A percentile compares a stretch with the other conserved stretches of the same genome.
These are phyloP conservation scores for Botrytis medusae DNA, from an alignment of 2,329 filamentous ascomycete genomes.

Conservation along the genomic window DNA sequence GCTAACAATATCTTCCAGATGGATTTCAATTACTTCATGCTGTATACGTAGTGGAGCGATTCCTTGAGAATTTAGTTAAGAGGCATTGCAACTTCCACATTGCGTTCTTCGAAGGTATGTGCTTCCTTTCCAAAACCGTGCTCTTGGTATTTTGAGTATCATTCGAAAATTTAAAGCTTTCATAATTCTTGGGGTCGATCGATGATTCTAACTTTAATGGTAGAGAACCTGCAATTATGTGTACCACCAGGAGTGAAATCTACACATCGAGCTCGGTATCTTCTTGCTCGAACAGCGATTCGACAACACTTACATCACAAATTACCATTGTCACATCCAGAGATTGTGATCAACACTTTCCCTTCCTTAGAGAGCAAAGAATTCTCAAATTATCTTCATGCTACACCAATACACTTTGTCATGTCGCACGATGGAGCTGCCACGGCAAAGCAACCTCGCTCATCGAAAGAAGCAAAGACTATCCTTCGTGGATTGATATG, in stretches of 20 bases:
- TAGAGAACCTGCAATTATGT: constrained; percentile 53
- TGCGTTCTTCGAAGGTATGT: constrained; percentile 57
- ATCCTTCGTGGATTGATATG: constrained; percentile 50
- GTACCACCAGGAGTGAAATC: constrained; percentile 47
- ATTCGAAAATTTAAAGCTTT: background rate
- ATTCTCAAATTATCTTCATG: constrained; percentile 56
- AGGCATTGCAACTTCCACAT: constrained; percentile 71
- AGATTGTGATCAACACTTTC: constrained; percentile 44
- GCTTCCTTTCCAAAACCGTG: background rate
- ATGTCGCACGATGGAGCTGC: constrained; percentile 63
- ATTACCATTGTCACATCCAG: constrained; percentile 31
- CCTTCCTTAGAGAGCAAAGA: constrained; percentile 47
- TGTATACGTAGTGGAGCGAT: constrained; percentile 65
- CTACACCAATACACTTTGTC: constrained; percentile 62
- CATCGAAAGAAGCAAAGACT: constrained; percentile 28
- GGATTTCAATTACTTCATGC: constrained; percentile 73
- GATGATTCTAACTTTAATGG: constrained; percentile 21
- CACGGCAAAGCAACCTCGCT: constrained; percentile 3
- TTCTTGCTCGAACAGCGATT: constrained; percentile 61
- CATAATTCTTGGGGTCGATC: background rate
- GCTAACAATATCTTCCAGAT: constrained; percentile 40
- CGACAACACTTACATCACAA: constrained; percentile 55
- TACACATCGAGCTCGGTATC: constrained; percentile 46
- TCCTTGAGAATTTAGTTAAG: constrained; percentile 58
- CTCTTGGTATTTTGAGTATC: background rate